Percentiles rank a stretch among this genome's conserved stretches.
These are phyloP conservation scores for Osmanthus fragrans DNA, from an alignment of 257 asterid genomes.

Conservation along the genomic window DNA sequence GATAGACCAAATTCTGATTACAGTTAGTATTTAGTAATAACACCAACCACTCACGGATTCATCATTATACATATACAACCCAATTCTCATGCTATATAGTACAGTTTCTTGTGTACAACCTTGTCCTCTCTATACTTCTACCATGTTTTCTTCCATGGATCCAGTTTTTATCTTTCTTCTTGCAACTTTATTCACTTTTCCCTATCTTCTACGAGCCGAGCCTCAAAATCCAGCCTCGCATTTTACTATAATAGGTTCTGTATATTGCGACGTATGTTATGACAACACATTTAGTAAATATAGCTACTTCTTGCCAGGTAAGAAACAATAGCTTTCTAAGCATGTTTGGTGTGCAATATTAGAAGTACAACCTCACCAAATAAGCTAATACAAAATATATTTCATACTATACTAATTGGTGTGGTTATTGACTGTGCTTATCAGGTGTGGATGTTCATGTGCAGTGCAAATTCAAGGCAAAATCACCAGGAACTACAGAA, in stretches of 20 bases:
- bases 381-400: no score
- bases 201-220: not conserved
- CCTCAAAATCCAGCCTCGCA: not conserved
- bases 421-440: not conserved
- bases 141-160: not conserved
- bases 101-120: not conserved
- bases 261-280: not conserved
- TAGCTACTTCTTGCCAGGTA: conserved; percentile 21
- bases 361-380: no score
- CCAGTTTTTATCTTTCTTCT: not conserved
- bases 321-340: not conserved
- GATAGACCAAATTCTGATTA: not conserved
- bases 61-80: not conserved
- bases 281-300: not conserved
- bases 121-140: no score
- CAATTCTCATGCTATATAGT: not conserved
- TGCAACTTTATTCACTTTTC: not conserved
- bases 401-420: no score
- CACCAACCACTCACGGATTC: conserved; percentile 1
- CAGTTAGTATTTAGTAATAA: not conserved
- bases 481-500: conserved; percentile 32
- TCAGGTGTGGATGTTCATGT: conserved; percentile 37
- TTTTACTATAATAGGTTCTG: not conserved
- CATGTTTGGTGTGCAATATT: no score
- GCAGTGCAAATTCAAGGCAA: conserved; percentile 34